phyloP scores from a whole-genome alignment of 805 yeast genomes.

The Kazachstania africana region DNA sequence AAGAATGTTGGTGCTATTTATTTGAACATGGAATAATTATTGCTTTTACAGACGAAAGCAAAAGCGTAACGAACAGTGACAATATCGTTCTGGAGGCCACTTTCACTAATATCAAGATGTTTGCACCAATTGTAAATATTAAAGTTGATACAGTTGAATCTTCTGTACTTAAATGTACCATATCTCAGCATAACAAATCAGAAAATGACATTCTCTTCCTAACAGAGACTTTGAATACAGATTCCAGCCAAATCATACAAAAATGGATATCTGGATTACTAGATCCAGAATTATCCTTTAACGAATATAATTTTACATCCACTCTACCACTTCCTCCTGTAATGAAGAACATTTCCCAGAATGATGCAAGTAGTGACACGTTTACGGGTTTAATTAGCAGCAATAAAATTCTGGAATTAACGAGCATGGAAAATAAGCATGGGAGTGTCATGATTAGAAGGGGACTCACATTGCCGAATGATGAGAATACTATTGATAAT shows the following conservation, averaged over 20 bases:
- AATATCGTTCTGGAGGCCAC: conserved; percentile 4
- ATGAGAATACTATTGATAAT: conserved; percentile 3
- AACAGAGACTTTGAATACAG: conserved; percentile 17
- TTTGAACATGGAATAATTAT: conserved; percentile 21
- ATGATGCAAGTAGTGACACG: conserved; percentile 5
- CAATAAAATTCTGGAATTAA: conserved; percentile 10
- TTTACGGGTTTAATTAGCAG: conserved; percentile 12
- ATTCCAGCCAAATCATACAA: conserved; percentile 24
- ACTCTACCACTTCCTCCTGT: conserved; percentile 19
- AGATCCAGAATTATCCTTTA: conserved; percentile 23
- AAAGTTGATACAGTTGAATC: conserved; percentile 14
- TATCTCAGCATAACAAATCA: not conserved
- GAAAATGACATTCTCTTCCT: conserved; percentile 8
- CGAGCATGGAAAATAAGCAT: conserved; percentile 8
- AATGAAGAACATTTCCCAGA: conserved; percentile 2
- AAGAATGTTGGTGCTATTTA: conserved; percentile 24
- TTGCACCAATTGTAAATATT: conserved; percentile 5
- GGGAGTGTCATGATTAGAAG: conserved; percentile 17
- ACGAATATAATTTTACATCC: conserved; percentile 22
- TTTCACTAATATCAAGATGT: conserved; percentile 8
- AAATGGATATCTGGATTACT: conserved; percentile 33
- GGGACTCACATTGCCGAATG: conserved; percentile 7
- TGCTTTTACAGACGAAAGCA: conserved; percentile 5
- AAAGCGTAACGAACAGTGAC: conserved; percentile 1
- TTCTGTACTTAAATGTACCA: conserved; percentile 13